Evolutionary conservation across 768 basidiomycete genomes (phyloP).

Genomic region (Leucocoprinus birnbaumii): DNA sequence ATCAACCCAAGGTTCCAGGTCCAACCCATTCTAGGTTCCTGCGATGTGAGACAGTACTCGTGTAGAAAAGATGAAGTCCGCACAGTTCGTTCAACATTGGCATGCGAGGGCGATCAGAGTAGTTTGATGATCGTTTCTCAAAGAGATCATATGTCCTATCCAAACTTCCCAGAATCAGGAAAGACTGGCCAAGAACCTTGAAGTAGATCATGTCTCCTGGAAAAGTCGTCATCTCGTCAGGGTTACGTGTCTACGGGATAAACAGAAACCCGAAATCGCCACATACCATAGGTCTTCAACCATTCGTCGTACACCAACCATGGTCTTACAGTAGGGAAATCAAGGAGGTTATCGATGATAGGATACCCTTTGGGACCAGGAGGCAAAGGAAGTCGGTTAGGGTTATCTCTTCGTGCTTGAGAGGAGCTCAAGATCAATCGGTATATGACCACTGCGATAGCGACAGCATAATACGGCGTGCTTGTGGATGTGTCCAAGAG

Average conservation of each 20-base stretch:
- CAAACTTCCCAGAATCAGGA: conserved; percentile 11
- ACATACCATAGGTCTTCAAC: conserved; percentile 4
- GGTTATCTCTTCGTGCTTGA: no score
- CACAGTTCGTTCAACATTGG: conserved; percentile 10
- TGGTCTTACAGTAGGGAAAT: neutral
- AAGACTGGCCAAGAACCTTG: conserved; percentile 11
- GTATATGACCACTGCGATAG: no score
- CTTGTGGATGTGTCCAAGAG: no score
- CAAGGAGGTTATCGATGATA: conserved; percentile 8
- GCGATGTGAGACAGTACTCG: no score
- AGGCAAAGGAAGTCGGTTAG: neutral
- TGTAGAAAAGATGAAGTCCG: neutral
- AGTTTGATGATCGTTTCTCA: conserved; percentile 5
- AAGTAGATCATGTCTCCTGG: conserved; percentile 11
- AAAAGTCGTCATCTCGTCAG: conserved; percentile 3
- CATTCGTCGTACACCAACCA: conserved; percentile 13
- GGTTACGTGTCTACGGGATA: no score
- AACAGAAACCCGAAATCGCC: no score
- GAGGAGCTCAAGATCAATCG: no score
- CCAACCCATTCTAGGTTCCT: conserved; percentile 17
- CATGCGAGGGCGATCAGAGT: neutral
- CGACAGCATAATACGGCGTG: no score
- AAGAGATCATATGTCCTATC: neutral
- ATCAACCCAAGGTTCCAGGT: conserved; percentile 46
- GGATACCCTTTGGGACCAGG: conserved; percentile 12